Conservation (phyloP, 2,329 filamentous ascomycete genomes). For the Cladosporium phlei region DNA sequence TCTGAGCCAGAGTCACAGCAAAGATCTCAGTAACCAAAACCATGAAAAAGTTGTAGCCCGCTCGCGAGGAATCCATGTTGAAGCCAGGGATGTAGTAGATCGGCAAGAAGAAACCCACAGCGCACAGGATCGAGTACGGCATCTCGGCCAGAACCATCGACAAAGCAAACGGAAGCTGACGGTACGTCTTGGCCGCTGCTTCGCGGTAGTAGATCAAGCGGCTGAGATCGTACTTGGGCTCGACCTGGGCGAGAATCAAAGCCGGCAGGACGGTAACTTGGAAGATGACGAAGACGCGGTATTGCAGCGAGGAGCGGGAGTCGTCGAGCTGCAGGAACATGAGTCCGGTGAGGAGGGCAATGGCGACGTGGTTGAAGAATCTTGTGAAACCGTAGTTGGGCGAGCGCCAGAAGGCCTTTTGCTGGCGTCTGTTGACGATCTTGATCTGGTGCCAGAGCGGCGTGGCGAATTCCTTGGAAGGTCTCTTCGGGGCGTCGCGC, state of each 20-base stretch:
- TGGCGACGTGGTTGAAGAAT: slow-evolving; percentile 76
- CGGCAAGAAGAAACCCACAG: slow-evolving; percentile 74
- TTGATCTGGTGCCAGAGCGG: slow-evolving; percentile 74
- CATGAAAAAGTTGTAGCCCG: slow-evolving; percentile 85
- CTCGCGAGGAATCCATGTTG: slow-evolving; percentile 56
- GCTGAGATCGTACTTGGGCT: slow-evolving; percentile 76
- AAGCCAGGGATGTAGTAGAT: slow-evolving; percentile 82
- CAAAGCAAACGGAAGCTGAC: slow-evolving; percentile 69
- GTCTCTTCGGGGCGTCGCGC: slow-evolving; percentile 38
- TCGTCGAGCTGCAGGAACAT: slow-evolving; percentile 74
- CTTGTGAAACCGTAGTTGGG: slow-evolving; percentile 87
- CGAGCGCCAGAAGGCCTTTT: slow-evolving; percentile 76
- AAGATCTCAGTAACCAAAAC: slow-evolving; percentile 79
- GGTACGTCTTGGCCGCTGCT: slow-evolving; percentile 80
- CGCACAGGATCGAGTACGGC: slow-evolving; percentile 76
- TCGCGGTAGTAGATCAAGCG: slow-evolving; percentile 83
- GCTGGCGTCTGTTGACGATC: slow-evolving; percentile 66
- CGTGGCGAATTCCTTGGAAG: slow-evolving; percentile 76
- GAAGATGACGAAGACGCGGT: slow-evolving; percentile 81
- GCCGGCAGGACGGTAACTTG: slow-evolving; percentile 80
- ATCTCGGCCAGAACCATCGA: slow-evolving; percentile 79
- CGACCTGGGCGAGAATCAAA: slow-evolving; percentile 76
- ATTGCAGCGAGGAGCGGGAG: slow-evolving; percentile 71
- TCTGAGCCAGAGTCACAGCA: slow-evolving; percentile 73
- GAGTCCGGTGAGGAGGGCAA: slow-evolving; percentile 73